A percentile compares a stretch with the other conserved stretches of the same genome.
phyloP scores from a whole-genome alignment of 495 filamentous ascomycete genomes.

The Daldinia loculata region DNA sequence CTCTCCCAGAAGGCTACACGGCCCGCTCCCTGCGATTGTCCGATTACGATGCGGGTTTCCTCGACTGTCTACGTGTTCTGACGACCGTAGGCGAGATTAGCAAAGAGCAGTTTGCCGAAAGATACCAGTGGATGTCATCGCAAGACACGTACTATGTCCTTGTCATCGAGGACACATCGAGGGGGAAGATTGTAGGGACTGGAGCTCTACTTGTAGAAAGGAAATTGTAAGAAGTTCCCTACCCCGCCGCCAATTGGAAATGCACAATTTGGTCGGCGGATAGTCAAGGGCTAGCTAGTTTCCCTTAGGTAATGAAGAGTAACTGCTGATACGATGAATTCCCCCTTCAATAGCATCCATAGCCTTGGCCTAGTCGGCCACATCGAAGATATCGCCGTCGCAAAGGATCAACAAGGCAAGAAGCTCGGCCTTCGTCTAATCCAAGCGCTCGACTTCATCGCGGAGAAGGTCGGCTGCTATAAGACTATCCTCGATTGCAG shows the following conservation, averaged over 20 bases:
- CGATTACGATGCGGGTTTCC: constrained; percentile 82
- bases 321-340: constrained; percentile 23
- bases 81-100: constrained; percentile 92
- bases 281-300: not conserved
- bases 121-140: constrained; percentile 83
- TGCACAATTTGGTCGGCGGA: not conserved
- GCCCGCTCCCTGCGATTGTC: constrained; percentile 79
- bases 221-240: constrained; percentile 70
- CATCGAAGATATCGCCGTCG: constrained; percentile 97
- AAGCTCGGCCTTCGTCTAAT: constrained; percentile 93
- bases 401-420: constrained; percentile 94
- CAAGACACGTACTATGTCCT: constrained; percentile 86
- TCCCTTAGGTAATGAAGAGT: not conserved
- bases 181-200: constrained; percentile 76
- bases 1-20: constrained; percentile 80
- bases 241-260: not conserved
- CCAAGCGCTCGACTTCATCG: constrained; percentile 90
- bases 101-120: constrained; percentile 75
- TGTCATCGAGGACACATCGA: constrained; percentile 76
- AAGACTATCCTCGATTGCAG: constrained; percentile 75
- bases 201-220: constrained; percentile 86
- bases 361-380: constrained; percentile 84
- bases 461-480: constrained; percentile 86
- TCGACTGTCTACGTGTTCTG: constrained; percentile 89
- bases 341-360: constrained; percentile 65